Evolutionary conservation across 441 rosid species (phyloP), one percentile per base, ranked within the genome.

Genomic region (Cnidoscolus chayamansa): DNA sequence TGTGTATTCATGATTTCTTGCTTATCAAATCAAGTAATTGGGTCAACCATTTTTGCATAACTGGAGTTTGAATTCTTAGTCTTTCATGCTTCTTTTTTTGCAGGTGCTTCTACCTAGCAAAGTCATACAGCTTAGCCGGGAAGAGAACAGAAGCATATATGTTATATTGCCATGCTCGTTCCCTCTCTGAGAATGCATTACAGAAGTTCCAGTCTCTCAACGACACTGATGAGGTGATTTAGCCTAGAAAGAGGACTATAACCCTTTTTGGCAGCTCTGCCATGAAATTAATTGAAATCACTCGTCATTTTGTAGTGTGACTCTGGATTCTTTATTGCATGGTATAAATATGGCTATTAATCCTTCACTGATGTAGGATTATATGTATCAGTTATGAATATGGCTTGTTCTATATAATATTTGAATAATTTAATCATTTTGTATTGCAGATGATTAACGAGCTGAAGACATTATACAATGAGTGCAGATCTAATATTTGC

Each of bases 41-140:
- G 35, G 16, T 25, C 37, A 35, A 48, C 47, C 30, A 58, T 58
- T 53, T 12, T 60, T 17, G 10, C 16, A 40, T 31, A 37, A 58
- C 20, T 19, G 6, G 35, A 12, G 65, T 63, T 67, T 53, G 10
- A 16, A 1, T 57, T 43, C 49, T 72, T 68, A 50, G 75, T 75
- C 17, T 64, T 43, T 10, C 70, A 37, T 63, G 56, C 20, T 60
- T 74, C 40, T 64, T 62, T 57, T 67, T 79, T 75, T 35, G 68
- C 90, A 93, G 98, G 87, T 95, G 98, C 83, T 95, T 93, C 82
- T 93, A 89, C 84, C 81, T 96, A 81, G 98, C 96, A 56, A 87
- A 79, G 75, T 93, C 98, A 13, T 88, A 88, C 80, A 88, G 98
- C 80, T 77, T 88, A 79, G 98, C 97, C 77, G 97, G 96, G 50